Evolutionary conservation across 306 rosid species (phyloP).

Genomic region (Gillenia trifoliata): DNA sequence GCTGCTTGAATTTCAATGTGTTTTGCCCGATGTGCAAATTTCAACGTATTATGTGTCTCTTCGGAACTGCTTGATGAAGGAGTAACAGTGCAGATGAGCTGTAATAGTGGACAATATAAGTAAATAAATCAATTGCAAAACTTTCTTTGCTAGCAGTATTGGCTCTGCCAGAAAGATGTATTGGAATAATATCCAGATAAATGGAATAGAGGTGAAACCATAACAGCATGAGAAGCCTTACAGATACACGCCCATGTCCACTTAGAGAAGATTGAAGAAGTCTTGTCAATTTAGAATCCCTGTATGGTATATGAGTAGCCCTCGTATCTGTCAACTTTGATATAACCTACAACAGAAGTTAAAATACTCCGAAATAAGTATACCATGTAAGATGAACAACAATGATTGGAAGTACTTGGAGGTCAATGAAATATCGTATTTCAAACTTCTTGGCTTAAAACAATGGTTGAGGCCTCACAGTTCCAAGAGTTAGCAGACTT

Average conservation of each 20-base stretch:
- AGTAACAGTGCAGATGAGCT: slow-evolving; percentile 97
- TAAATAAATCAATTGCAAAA: slow-evolving; percentile 20
- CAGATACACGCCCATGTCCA: slow-evolving; percentile 98
- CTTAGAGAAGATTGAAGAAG: slow-evolving; percentile 93
- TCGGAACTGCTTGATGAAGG: slow-evolving; percentile 96
- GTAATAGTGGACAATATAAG: slow-evolving; percentile 30
- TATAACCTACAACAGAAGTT: slow-evolving; percentile 64
- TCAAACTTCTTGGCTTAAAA: slow-evolving; percentile 15
- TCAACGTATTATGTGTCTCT: slow-evolving; percentile 94
- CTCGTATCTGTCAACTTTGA: slow-evolving; percentile 87
- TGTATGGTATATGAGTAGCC: slow-evolving; percentile 89
- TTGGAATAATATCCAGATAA: slow-evolving; percentile 15
- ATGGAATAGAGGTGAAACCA: slow-evolving; percentile 10
- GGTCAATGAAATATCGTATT: slow-evolving; percentile 5
- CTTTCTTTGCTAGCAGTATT: slow-evolving; percentile 8
- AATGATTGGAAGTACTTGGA: neutral
- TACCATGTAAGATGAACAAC: neutral
- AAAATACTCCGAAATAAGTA: slow-evolving; percentile 18
- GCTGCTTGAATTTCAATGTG: slow-evolving; percentile 96
- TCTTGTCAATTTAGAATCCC: slow-evolving; percentile 97
- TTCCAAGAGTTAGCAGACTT: slow-evolving; percentile 97
- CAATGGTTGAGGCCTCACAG: slow-evolving; percentile 74
- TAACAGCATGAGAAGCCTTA: slow-evolving; percentile 44
- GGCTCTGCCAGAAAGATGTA: neutral
- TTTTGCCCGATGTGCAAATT: slow-evolving; percentile 97